Evolutionary conservation across 225 moss, liverwort and hornwort species (phyloP).

Genomic region (Takakia lepidozioides): DNA sequence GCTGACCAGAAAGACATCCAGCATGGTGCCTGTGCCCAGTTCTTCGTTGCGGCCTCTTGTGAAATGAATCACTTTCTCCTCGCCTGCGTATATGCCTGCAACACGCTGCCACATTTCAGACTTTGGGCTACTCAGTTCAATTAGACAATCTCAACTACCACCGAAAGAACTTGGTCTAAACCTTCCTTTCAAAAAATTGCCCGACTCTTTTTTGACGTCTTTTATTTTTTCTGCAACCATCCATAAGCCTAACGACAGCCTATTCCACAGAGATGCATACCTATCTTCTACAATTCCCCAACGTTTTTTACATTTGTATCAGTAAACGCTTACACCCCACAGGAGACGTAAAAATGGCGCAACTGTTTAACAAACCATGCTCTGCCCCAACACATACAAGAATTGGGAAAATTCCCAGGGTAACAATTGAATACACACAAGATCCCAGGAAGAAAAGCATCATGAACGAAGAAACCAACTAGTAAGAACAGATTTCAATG

Average conservation of each 20-base stretch:
- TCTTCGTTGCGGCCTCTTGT: conserved; percentile 90
- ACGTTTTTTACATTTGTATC: too few species aligned
- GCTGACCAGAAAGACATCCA: conserved; percentile 70
- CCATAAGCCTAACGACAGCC: too few species aligned
- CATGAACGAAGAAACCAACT: not conserved
- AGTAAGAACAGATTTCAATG: not conserved
- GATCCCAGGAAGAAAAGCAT: not conserved
- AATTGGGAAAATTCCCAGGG: too few species aligned
- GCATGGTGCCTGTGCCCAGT: conserved; percentile 71
- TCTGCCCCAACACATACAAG: not conserved
- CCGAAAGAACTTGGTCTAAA: not conserved
- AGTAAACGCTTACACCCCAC: too few species aligned
- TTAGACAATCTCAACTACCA: not conserved
- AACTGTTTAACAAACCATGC: too few species aligned
- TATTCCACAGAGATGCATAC: too few species aligned
- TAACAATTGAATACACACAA: too few species aligned
- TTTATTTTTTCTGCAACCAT: too few species aligned
- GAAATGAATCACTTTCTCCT: conserved; percentile 78
- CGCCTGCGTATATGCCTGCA: conserved; percentile 54
- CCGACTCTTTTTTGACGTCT: too few species aligned
- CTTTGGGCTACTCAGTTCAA: not conserved
- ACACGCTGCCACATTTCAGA: not conserved
- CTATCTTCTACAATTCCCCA: too few species aligned
- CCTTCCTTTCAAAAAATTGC: too few species aligned
- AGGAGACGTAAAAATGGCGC: too few species aligned